phyloP scores from a whole-genome alignment of 2,329 filamentous ascomycete genomes.

The Cercospora sesami region DNA sequence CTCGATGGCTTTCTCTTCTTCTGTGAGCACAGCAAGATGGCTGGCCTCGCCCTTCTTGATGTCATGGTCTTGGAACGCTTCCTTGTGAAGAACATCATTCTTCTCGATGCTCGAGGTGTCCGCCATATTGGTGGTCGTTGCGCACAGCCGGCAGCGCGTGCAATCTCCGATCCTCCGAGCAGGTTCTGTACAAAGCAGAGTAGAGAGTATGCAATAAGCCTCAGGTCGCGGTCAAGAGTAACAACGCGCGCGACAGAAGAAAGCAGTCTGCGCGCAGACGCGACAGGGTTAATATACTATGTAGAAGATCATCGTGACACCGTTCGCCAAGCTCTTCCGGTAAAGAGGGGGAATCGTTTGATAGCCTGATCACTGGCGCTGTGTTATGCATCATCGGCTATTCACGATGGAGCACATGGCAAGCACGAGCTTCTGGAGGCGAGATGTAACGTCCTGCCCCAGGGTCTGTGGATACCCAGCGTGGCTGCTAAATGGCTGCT shows the following conservation, averaged over 20 bases:
- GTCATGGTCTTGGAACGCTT: constrained; percentile 28
- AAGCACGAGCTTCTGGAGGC: constrained; percentile 12
- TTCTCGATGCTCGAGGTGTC: constrained; percentile 22
- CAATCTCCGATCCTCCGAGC: background rate
- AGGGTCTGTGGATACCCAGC: constrained; percentile 6
- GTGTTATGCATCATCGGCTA: constrained; percentile 14
- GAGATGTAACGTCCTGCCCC: constrained; percentile 10
- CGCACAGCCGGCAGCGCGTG: background rate
- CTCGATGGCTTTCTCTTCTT: constrained; percentile 47
- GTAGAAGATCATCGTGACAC: constrained; percentile 1
- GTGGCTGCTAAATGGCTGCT: background rate
- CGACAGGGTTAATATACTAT: constrained; percentile 6
- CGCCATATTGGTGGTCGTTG: background rate
- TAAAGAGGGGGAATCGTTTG: constrained; percentile 20
- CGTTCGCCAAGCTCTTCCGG: constrained; percentile 11
- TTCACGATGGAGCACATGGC: constrained; percentile 19
- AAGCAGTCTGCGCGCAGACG: background rate
- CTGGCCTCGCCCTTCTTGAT: constrained; percentile 27
- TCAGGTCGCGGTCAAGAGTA: background rate
- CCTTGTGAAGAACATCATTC: constrained; percentile 28
- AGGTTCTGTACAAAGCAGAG: background rate
- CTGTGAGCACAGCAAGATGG: constrained; percentile 33
- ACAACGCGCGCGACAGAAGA: background rate
- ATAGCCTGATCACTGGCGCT: background rate
- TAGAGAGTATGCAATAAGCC: background rate